These are phyloP conservation scores for Carex cristatella DNA, from an alignment of 176 grass and related monocot genomes.

Conservation along the genomic window DNA sequence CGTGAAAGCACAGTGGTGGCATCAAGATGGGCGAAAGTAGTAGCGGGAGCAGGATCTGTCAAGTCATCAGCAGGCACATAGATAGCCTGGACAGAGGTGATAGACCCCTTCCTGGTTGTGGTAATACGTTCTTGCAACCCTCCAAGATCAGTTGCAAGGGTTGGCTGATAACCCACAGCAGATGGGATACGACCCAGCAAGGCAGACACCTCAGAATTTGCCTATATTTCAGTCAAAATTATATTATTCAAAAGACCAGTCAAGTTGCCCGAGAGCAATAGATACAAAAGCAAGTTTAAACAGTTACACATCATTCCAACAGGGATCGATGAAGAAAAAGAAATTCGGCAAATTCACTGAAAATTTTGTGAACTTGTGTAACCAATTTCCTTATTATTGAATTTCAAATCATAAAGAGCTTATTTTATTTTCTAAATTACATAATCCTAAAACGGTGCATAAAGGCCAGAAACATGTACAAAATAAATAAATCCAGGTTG, in stretches of 20 bases:
- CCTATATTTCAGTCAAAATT: conserved; percentile 28
- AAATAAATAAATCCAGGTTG: neutral
- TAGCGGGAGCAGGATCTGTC: conserved; percentile 95
- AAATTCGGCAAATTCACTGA: neutral
- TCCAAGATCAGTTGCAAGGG: conserved; percentile 94
- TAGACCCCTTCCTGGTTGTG: conserved; percentile 90
- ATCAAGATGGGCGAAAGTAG: conserved; percentile 96
- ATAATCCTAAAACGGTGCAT: neutral
- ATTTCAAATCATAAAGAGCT: neutral
- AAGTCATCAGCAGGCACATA: conserved; percentile 99
- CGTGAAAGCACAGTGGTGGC: conserved; percentile 94
- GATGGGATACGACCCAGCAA: conserved; percentile 95
- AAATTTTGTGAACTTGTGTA: neutral
- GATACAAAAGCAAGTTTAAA: neutral
- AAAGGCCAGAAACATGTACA: neutral
- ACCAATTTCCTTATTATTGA: neutral
- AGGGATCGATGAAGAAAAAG: neutral
- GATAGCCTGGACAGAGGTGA: conserved; percentile 96
- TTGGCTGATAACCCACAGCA: conserved; percentile 97
- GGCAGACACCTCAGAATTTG: conserved; percentile 96
- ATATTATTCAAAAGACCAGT: neutral
- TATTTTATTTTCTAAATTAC: neutral
- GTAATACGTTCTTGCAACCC: conserved; percentile 91
- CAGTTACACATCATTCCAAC: neutral
- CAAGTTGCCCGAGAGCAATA: neutral